Conservation (phyloP, 768 basidiomycete genomes). For the Hysterangium stoloniferum region DNA sequence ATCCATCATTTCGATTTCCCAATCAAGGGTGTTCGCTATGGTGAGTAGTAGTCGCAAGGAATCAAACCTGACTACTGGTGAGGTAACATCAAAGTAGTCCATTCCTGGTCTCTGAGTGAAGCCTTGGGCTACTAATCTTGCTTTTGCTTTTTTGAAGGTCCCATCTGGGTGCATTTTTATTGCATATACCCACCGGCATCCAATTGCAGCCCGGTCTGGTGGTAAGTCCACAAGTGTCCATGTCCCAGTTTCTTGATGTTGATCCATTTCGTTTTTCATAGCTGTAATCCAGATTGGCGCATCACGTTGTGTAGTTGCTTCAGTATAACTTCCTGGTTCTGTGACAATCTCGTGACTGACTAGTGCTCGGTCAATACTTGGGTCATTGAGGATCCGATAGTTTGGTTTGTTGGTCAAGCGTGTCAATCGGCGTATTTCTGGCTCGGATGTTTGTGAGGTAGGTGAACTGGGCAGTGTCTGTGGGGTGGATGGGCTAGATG, state of each 20-base stretch:
- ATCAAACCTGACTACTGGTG: constrained; percentile 33
- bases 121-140: constrained; percentile 21
- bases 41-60: constrained; percentile 22
- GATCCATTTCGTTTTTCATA: constrained; percentile 19
- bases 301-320: constrained; percentile 12
- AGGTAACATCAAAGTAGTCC: constrained; percentile 29
- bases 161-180: constrained; percentile 20
- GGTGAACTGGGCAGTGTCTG: no score
- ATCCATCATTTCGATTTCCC: constrained; percentile 25
- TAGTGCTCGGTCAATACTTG: background rate
- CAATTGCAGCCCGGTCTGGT: constrained; percentile 15
- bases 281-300: constrained; percentile 19
- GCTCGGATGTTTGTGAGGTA: background rate
- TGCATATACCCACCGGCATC: constrained; percentile 22
- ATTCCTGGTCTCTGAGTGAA: constrained; percentile 21
- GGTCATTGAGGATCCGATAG: background rate
- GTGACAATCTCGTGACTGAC: background rate
- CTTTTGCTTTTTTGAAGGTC: constrained; percentile 18
- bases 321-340: constrained; percentile 10
- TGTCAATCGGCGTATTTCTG: background rate
- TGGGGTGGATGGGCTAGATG: no score
- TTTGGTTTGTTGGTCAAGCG: background rate
- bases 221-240: constrained; percentile 19
- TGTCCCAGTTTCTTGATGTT: constrained; percentile 17
- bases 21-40: constrained; percentile 18